Evolutionary conservation across 75 land plant species (phyloP).

Genomic region (Sequoia sempervirens): DNA sequence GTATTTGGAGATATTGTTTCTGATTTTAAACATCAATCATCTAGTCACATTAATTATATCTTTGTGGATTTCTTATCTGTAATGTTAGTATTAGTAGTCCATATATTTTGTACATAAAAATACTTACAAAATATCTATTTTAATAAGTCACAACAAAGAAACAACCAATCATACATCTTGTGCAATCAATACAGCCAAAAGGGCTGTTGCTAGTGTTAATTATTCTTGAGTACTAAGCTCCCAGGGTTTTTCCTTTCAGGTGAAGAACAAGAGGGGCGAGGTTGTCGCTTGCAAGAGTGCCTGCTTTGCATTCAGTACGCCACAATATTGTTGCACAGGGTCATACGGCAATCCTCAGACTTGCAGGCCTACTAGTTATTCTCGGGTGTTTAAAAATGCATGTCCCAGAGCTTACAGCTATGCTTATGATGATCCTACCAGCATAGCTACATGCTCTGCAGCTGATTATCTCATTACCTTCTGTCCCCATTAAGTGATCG

Average conservation of each 20-base stretch:
- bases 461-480: slow-evolving; percentile 78
- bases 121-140: too few relatives aligned
- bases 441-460: slow-evolving; percentile 61
- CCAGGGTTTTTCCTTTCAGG: slow-evolving; percentile 13
- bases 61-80: too few relatives aligned
- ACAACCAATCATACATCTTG: too few relatives aligned
- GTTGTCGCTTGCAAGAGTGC: slow-evolving; percentile 15
- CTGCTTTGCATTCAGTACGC: slow-evolving; percentile 20
- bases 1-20: too few relatives aligned
- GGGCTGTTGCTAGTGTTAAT: too few relatives aligned
- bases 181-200: too few relatives aligned
- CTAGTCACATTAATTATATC: too few relatives aligned
- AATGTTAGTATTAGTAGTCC: too few relatives aligned
- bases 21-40: too few relatives aligned
- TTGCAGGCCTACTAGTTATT: slow-evolving; percentile 45
- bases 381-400: slow-evolving; percentile 71
- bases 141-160: too few relatives aligned
- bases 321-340: slow-evolving; percentile 46
- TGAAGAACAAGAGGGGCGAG: not conserved
- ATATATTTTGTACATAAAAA: too few relatives aligned
- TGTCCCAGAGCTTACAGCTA: slow-evolving; percentile 93
- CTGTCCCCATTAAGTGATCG: slow-evolving; percentile 44
- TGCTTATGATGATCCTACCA: slow-evolving; percentile 84
- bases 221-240: too few relatives aligned
- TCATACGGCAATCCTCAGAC: slow-evolving; percentile 27